A percentile compares a stretch with the other conserved stretches of the same genome.
These are phyloP conservation scores for Diaporthe sp. DNA, from an alignment of 2,329 filamentous ascomycete species.

Conservation along the genomic window DNA sequence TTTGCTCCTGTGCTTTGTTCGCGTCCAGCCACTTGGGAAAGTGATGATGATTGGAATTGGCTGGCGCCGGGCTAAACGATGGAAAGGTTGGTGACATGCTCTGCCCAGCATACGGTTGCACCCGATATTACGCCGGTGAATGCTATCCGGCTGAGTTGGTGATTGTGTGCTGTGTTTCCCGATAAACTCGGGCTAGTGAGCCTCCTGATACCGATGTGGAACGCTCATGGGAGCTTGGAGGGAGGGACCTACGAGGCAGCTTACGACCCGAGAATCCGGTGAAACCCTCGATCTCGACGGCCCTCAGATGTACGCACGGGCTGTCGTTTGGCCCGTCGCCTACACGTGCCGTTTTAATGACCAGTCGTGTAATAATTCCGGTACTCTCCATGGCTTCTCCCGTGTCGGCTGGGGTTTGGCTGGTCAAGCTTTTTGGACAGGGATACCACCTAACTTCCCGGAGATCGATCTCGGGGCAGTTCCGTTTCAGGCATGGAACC, in stretches of 20 bases:
- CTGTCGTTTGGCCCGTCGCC: background rate
- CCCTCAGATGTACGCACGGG: conserved; percentile 11
- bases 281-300: background rate
- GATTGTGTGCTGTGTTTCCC: conserved; percentile 8
- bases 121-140: conserved; percentile 1
- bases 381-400: background rate
- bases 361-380: background rate
- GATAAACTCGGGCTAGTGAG: conserved; percentile 28
- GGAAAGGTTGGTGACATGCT: background rate
- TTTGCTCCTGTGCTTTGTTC: background rate
- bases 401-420: background rate
- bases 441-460: background rate
- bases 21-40: background rate
- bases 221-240: conserved; percentile 20
- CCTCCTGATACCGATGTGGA: conserved; percentile 27
- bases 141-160: background rate
- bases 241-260: background rate
- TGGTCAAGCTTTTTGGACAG: conserved; percentile 27
- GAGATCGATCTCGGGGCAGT: conserved; percentile 4
- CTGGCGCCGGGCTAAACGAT: background rate
- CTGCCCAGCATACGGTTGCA: conserved; percentile 15
- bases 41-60: background rate
- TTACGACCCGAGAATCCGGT: conserved; percentile 23
- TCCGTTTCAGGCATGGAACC: background rate
- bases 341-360: background rate